Conservation (phyloP, 805 yeast genomes). For the Schwanniomyces polymorphus region DNA sequence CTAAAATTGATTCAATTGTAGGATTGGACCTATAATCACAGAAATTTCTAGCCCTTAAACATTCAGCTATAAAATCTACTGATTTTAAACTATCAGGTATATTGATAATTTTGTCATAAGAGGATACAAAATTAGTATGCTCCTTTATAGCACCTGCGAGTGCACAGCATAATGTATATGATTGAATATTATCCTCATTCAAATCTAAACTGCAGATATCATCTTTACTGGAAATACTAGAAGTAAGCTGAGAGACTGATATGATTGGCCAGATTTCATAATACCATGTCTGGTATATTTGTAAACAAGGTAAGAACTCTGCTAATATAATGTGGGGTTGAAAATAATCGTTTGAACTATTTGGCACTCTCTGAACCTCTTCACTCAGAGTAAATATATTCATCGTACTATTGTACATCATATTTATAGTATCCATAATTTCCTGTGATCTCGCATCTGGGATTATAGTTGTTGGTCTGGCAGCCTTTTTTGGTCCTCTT, state of each 20-base stretch:
- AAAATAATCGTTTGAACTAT: neutral
- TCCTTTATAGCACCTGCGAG: conserved; percentile 34
- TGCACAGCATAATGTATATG: conserved; percentile 34
- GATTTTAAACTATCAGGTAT: neutral
- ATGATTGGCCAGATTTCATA: conserved; percentile 42
- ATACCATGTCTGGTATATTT: conserved; percentile 40
- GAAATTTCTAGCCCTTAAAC: conserved; percentile 25
- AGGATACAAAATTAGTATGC: conserved; percentile 17
- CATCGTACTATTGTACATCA: neutral
- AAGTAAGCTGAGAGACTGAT: conserved; percentile 30
- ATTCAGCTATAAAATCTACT: conserved; percentile 23
- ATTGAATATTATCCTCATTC: conserved; percentile 13
- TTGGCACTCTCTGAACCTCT: neutral
- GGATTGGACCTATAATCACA: conserved; percentile 28
- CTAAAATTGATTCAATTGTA: conserved; percentile 26
- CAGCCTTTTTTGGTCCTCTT: conserved; percentile 32
- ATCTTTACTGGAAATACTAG: conserved; percentile 14
- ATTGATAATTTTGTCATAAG: conserved; percentile 9
- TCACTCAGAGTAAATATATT: neutral
- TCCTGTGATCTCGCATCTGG: conserved; percentile 18
- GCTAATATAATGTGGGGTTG: conserved; percentile 13
- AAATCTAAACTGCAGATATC: conserved; percentile 5
- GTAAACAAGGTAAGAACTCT: conserved; percentile 31
- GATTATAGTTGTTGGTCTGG: too few relatives aligned
- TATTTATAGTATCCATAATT: conserved; percentile 15